These are phyloP conservation scores for Penicillium tannophilum DNA, from an alignment of 495 filamentous ascomycete species.

Conservation along the genomic window DNA sequence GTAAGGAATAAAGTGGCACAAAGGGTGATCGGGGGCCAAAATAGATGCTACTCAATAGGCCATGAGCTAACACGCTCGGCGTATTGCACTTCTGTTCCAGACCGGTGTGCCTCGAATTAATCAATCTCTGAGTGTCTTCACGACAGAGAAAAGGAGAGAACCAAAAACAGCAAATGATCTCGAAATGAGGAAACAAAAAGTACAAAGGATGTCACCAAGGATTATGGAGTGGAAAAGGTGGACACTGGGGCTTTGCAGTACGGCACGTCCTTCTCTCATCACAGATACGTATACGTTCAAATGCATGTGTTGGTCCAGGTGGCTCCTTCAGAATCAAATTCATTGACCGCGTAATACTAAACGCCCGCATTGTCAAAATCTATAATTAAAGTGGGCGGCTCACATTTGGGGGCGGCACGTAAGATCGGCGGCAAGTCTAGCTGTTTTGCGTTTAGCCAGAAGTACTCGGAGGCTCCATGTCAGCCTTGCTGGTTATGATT, in stretches of 20 bases:
- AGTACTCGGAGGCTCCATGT: conserved; percentile 6
- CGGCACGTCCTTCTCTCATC: too few relatives aligned
- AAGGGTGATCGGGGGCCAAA: conserved; percentile 16
- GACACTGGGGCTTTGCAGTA: background rate
- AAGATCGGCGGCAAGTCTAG: conserved; percentile 17
- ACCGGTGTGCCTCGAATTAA: background rate
- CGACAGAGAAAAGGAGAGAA: background rate
- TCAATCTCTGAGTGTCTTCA: background rate
- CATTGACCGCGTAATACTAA: background rate
- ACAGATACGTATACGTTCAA: too few relatives aligned
- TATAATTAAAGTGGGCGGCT: background rate
- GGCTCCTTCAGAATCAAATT: background rate
- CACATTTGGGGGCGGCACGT: background rate
- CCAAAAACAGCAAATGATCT: too few relatives aligned
- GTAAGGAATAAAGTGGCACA: conserved; percentile 2
- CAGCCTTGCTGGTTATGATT: background rate
- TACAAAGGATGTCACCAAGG: background rate
- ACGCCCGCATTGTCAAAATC: background rate
- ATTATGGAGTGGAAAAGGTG: background rate
- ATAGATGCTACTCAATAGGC: conserved; percentile 8
- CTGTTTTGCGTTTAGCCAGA: conserved; percentile 15
- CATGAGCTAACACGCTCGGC: conserved; percentile 1
- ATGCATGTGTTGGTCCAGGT: too few relatives aligned
- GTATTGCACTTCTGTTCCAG: background rate
- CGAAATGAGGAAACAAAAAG: background rate